Base-by-base conservation (phyloP, 1,284 basidiomycete genomes). In the Rhodofomes roseus region DNA sequence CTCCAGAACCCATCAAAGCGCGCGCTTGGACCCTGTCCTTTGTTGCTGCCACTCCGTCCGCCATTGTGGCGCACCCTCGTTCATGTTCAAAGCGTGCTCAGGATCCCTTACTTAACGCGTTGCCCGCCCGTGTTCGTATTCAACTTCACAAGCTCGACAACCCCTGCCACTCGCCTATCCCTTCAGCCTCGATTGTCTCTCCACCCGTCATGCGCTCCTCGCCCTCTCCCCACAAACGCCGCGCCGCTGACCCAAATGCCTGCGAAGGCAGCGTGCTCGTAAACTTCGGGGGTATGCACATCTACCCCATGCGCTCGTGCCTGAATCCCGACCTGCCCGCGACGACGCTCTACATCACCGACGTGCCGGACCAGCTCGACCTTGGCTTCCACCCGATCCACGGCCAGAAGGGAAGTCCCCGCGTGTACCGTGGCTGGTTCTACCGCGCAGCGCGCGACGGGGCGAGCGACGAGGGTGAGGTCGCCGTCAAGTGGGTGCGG, bases 341-440 rank as follows among this genome's bases (percentile, higher is more conserved):
- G 34, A 57, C 46, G 16, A 40, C 29, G 16, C 31, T 57, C 44
- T 57, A 57, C 56, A 51, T 51, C 22, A 40, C 29, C 22, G 44
- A 50, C 36, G 22, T 40, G 14, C 29, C 4, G 14, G 44, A 51
- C 20, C 7, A 40, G 46, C 29, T 57, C 8, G 46, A 57, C 36
- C 56, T 46, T 4, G 22, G 27, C 12, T 27, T 23, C 18, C 56
- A 57, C 16, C 56, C 56, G 1, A 23, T 57, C 16, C 34, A 50
- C 27, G 56, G 56, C 9, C 16, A 2, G 16, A 34, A 29, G n/a
- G 34, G 20, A 14, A 27, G 20, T 12, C 22, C 44, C 25, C 56
- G 56, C 31, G 56, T 57, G 11, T 57, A 57, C 39, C 18, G n/a
- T 12, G 56, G 44, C 41, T 57, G 56, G 56, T 43, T 29, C 46